A percentile compares a stretch with the other conserved stretches of the same genome.
Conservation (phyloP, 768 basidiomycete species). For the Mrakia frigida region DNA sequence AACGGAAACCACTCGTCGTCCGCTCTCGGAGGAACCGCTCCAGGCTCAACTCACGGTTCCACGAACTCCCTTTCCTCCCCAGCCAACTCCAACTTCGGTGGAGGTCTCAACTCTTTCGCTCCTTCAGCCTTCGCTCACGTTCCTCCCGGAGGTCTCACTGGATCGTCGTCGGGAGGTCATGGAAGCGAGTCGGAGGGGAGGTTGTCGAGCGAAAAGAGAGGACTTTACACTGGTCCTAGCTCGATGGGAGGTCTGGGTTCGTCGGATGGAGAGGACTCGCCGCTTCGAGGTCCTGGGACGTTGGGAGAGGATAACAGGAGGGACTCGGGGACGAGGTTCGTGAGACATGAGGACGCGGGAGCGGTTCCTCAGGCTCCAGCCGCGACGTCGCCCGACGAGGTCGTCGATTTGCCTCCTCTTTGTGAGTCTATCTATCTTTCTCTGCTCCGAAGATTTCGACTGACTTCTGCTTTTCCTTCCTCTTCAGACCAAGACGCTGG, state of each 20-base stretch:
- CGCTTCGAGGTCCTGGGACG: not conserved
- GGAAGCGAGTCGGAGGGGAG: slow-evolving; percentile 12
- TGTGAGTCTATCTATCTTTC: not conserved
- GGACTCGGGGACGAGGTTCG: slow-evolving; percentile 20
- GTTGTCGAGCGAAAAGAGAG: slow-evolving; percentile 23
- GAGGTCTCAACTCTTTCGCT: not conserved
- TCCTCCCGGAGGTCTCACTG: slow-evolving; percentile 15
- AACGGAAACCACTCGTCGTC: not conserved
- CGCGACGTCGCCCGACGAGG: not conserved
- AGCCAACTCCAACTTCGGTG: not conserved
- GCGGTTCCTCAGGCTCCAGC: not conserved
- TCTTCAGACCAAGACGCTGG: slow-evolving; percentile 5
- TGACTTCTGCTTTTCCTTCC: not conserved
- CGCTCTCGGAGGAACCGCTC: not conserved
- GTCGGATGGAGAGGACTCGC: not conserved
- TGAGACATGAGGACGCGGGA: slow-evolving; percentile 30
- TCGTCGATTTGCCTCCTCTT: slow-evolving; percentile 29
- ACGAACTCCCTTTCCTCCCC: not conserved
- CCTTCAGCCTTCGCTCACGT: slow-evolving; percentile 28
- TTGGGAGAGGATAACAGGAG: not conserved
- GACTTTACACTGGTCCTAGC: not conserved
- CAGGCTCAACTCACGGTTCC: not conserved
- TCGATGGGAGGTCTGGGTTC: not conserved
- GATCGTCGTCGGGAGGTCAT: not conserved
- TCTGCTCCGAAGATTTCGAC: not conserved